Evolutionary conservation across 2,329 filamentous ascomycete species (phyloP).

Genomic region (Alternaria sp.): DNA sequence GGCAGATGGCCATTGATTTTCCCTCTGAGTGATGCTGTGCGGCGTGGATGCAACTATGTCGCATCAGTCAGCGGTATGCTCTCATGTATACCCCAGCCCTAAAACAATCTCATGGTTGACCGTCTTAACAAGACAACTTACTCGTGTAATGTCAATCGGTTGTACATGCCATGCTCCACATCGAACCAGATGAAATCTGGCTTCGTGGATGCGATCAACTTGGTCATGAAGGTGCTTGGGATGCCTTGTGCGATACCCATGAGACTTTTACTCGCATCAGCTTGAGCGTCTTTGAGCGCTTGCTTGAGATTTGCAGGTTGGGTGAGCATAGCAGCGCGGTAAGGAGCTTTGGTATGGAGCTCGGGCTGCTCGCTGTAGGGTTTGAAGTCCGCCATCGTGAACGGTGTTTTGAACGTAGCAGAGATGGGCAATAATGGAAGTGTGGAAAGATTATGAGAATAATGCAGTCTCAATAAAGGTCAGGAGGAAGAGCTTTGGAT

Average conservation of each 20-base stretch:
- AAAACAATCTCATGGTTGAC: too few species aligned
- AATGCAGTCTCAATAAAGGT: too few species aligned
- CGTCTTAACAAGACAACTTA: constrained; percentile 8
- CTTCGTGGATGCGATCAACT: constrained; percentile 36
- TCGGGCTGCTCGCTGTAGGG: constrained; percentile 35
- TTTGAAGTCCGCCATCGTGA: constrained; percentile 26
- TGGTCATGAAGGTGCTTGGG: constrained; percentile 37
- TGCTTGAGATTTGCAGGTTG: constrained; percentile 32
- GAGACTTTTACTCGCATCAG: constrained; percentile 33
- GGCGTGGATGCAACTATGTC: constrained; percentile 33
- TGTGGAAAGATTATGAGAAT: too few species aligned
- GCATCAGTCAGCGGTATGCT: neutral
- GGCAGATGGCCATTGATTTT: constrained; percentile 31
- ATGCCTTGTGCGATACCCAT: constrained; percentile 40
- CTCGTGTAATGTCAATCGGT: constrained; percentile 36
- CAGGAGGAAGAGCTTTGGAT: neutral
- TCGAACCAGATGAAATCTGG: constrained; percentile 41
- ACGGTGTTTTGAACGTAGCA: neutral
- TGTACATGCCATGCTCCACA: constrained; percentile 41
- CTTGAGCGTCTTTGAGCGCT: constrained; percentile 32
- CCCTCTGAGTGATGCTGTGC: constrained; percentile 40
- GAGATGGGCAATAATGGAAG: neutral
- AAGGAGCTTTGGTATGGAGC: constrained; percentile 33
- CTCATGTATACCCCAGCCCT: neutral
- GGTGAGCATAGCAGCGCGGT: constrained; percentile 33